These are phyloP conservation scores for Apiospora koreana DNA, from an alignment of 2,329 filamentous ascomycete genomes.

Conservation along the genomic window DNA sequence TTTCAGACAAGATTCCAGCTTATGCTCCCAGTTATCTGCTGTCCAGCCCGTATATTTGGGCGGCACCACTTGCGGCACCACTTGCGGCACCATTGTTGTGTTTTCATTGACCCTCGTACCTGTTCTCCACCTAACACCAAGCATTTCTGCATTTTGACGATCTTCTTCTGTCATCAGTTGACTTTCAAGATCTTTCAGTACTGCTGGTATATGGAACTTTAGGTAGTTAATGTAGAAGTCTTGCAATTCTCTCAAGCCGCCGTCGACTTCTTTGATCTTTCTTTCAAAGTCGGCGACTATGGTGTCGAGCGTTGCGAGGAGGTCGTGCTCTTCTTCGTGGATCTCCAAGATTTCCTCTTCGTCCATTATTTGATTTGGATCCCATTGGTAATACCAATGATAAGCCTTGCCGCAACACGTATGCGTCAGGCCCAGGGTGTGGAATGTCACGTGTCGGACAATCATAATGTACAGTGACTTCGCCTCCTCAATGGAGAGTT, in stretches of 20 bases:
- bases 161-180: not conserved
- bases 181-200: not conserved
- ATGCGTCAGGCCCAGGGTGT: not conserved
- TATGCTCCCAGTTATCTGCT: not conserved
- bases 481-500: not conserved
- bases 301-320: not conserved
- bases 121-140: not conserved
- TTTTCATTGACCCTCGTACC: not conserved
- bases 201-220: not conserved
- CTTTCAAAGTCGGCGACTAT: not conserved
- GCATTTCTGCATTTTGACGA: not conserved
- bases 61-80: no score
- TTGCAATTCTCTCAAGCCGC: not conserved
- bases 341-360: not conserved
- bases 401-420: slow-evolving; percentile 7
- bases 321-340: slow-evolving; percentile 2
- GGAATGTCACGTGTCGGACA: not conserved
- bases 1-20: no score
- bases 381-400: no score
- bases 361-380: not conserved
- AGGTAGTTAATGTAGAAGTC: not conserved
- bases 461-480: not conserved
- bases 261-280: not conserved
- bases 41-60: not conserved
- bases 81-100: no score